phyloP scores from a whole-genome alignment of 805 yeast species.

The Komagataella pseudopastoris region DNA sequence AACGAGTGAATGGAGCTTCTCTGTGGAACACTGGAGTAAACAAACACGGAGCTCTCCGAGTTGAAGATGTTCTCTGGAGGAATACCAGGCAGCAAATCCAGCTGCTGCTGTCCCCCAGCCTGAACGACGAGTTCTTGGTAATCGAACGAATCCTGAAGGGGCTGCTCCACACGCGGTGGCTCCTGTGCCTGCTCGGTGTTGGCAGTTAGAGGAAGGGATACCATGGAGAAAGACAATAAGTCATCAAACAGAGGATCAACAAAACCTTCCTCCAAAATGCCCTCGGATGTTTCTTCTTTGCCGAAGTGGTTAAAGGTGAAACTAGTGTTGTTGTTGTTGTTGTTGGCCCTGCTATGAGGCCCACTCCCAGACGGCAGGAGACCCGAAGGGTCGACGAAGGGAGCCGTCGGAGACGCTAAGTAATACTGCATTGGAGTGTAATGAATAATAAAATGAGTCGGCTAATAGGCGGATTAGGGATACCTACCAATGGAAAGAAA shows the following conservation, averaged over 20 bases:
- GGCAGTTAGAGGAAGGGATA: not conserved
- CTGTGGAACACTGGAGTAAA: not conserved
- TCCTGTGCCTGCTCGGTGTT: not conserved
- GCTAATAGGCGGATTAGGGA: not conserved
- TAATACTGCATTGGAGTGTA: not conserved
- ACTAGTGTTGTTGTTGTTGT: not conserved
- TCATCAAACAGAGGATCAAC: not conserved
- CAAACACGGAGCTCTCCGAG: not conserved
- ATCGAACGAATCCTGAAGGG: not conserved
- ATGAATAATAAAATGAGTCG: not conserved
- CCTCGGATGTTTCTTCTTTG: not conserved
- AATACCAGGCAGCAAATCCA: not conserved
- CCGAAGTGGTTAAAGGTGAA: not conserved
- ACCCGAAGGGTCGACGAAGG: not conserved
- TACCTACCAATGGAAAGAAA: not conserved
- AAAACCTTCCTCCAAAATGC: not conserved
- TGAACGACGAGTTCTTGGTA: not conserved
- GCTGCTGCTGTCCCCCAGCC: not conserved
- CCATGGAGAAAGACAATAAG: not conserved
- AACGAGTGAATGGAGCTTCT: not conserved
- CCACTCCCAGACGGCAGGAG: not conserved
- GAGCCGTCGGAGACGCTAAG: not conserved
- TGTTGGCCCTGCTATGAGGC: not conserved
- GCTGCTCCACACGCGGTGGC: not conserved
- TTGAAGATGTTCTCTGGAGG: not conserved